phyloP scores from a whole-genome alignment of 495 filamentous ascomycete species.

The Tricharina praecox region DNA sequence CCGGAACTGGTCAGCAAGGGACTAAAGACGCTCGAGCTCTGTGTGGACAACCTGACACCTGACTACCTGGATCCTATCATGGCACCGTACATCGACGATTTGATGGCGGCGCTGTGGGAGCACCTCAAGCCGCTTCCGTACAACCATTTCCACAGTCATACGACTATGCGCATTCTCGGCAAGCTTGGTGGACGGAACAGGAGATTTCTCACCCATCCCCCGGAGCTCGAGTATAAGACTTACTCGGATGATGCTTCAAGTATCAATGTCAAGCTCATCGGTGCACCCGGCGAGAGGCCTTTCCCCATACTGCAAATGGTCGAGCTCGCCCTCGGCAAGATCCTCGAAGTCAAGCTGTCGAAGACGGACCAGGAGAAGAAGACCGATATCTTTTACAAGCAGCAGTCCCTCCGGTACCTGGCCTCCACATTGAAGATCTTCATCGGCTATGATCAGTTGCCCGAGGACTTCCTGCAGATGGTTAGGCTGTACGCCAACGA shows the following conservation, averaged over 20 bases:
- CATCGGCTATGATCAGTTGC: slow-evolving; percentile 71
- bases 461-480: slow-evolving; percentile 70
- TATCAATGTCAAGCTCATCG: slow-evolving; percentile 74
- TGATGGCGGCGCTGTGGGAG: slow-evolving; percentile 93
- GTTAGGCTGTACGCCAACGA: slow-evolving; percentile 82
- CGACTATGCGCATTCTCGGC: slow-evolving; percentile 93
- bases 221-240: slow-evolving; percentile 58
- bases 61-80: slow-evolving; percentile 98
- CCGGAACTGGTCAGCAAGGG: slow-evolving; percentile 91
- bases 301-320: slow-evolving; percentile 75
- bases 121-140: slow-evolving; percentile 84
- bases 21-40: slow-evolving; percentile 81
- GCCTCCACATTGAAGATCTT: slow-evolving; percentile 75
- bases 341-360: slow-evolving; percentile 53
- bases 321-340: slow-evolving; percentile 69
- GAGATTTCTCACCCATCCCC: slow-evolving; percentile 80
- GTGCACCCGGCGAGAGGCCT: slow-evolving; percentile 67
- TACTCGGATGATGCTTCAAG: slow-evolving; percentile 74
- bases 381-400: slow-evolving; percentile 75
- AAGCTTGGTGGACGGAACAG: slow-evolving; percentile 92
- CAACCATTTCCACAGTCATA: slow-evolving; percentile 91
- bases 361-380: slow-evolving; percentile 41
- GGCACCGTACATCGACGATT: slow-evolving; percentile 93
- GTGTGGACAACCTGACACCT: slow-evolving; percentile 93
- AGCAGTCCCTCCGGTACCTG: slow-evolving; percentile 74